These are phyloP conservation scores for Calycina marina DNA, from an alignment of 2,329 filamentous ascomycete species.

Conservation along the genomic window DNA sequence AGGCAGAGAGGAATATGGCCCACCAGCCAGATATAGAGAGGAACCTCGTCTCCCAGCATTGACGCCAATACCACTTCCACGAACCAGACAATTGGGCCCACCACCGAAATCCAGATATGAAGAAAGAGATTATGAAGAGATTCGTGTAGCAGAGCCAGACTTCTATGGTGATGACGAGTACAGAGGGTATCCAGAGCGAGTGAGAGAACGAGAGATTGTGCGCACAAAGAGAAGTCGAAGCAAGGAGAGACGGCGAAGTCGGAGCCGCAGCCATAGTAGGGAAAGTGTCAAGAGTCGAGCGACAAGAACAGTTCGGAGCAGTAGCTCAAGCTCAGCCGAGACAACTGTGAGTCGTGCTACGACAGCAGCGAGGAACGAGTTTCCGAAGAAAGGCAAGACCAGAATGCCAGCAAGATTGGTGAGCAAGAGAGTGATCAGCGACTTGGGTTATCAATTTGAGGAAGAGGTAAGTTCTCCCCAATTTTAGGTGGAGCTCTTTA, in stretches of 20 bases:
- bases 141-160: conserved; percentile 51
- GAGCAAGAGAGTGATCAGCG: conserved; percentile 64
- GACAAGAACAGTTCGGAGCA: conserved; percentile 22
- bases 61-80: conserved; percentile 54
- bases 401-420: conserved; percentile 72
- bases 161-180: conserved; percentile 60
- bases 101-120: conserved; percentile 42
- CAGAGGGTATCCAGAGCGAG: conserved; percentile 41
- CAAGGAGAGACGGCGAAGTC: conserved; percentile 26
- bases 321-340: conserved; percentile 25
- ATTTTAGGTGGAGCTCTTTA: not conserved
- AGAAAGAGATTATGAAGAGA: conserved; percentile 49
- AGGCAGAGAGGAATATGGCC: conserved; percentile 42
- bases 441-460: conserved; percentile 73
- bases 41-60: conserved; percentile 30
- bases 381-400: conserved; percentile 78
- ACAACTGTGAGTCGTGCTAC: conserved; percentile 28
- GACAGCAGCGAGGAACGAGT: conserved; percentile 42
- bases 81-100: conserved; percentile 37
- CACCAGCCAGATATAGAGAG: conserved; percentile 36
- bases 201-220: conserved; percentile 47
- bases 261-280: conserved; percentile 14
- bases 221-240: no score
- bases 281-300: conserved; percentile 15
- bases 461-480: conserved; percentile 52